Conservation (phyloP, 257 asterid genomes). For the Petunia secreta region DNA sequence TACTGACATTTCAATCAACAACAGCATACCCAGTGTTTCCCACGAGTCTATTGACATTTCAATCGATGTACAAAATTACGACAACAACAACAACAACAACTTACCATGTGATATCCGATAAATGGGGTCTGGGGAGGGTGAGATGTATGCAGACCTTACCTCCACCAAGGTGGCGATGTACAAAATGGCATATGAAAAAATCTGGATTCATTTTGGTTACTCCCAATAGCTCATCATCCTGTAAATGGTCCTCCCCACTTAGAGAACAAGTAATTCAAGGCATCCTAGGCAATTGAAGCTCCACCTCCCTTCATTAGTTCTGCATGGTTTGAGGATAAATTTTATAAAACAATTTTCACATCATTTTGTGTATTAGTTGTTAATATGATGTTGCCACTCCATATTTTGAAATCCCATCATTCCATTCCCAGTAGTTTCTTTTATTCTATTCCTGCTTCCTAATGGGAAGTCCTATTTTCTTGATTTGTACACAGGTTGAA, state of each 20-base stretch:
- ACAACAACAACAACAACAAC: too few species aligned
- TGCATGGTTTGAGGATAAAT: neutral
- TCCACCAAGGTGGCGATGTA: neutral
- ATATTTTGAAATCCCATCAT: neutral
- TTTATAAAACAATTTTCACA: neutral
- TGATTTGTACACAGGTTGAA: conserved; percentile 53
- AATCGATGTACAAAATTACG: too few species aligned
- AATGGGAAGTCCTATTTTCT: conserved; percentile 22
- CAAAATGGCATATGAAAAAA: neutral
- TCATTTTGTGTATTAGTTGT: neutral
- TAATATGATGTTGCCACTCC: conserved; percentile 20
- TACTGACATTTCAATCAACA: neutral
- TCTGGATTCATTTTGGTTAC: neutral
- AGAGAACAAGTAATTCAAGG: neutral
- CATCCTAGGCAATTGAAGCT: neutral
- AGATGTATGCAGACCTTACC: too few species aligned
- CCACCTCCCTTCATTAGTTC: neutral
- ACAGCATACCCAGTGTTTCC: too few species aligned
- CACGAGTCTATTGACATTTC: too few species aligned
- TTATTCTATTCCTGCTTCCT: neutral
- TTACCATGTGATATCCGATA: too few species aligned
- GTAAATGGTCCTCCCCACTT: neutral
- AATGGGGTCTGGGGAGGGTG: too few species aligned
- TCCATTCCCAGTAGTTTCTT: conserved; percentile 3
- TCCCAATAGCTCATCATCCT: neutral